Base-by-base conservation (phyloP, 129 eudicot genomes). In the Saussurea involucrata region DNA sequence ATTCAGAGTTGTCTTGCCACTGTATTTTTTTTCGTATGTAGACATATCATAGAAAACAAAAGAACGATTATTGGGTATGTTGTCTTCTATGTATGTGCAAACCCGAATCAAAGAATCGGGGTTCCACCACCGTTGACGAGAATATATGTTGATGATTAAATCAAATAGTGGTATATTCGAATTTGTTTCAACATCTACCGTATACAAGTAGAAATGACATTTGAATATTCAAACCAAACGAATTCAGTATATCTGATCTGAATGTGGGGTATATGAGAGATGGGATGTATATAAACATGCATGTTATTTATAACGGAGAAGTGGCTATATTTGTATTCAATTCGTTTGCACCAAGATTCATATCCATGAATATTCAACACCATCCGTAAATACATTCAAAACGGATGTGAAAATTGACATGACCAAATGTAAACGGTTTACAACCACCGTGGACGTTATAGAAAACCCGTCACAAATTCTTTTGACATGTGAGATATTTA, bases 401-500 rank as follows among this genome's bases (percentile, higher is more conserved):
- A 8, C 37, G 32, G 24, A 24, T 42, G 36, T 65, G 79, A 67
- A 46, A 66, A 21, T 5, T 72, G 68, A 65, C 25, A 24, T 46
- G 67, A 29, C 46, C 21, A 49, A 33, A 33, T 25, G 42, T 65
- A 58, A 65, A 66, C 21, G 63, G 58, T 13, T 37, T 74, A 74
- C n/a, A 12, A 36, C 63, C 27, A 63, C 40, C 53, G 4, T 49
- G 11, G 67, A 27, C 6, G 13, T 79, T 64, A 25, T 42, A 20
- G 33, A 73, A 53, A 53, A 20, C 21, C 32, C 6, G 49, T 65
- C 5, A 66, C 27, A 8, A 53, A 72, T 33, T 34, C 24, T 24
- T 33, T 64, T 74, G 70, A 80, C 22, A 9, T 36, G 71, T 74
- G 79, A 75, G 76, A 58, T 70, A 74, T 61, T 36, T 25, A 3